Base-by-base conservation (phyloP, 306 rosid genomes). In the Cyamopsis tetragonoloba region DNA sequence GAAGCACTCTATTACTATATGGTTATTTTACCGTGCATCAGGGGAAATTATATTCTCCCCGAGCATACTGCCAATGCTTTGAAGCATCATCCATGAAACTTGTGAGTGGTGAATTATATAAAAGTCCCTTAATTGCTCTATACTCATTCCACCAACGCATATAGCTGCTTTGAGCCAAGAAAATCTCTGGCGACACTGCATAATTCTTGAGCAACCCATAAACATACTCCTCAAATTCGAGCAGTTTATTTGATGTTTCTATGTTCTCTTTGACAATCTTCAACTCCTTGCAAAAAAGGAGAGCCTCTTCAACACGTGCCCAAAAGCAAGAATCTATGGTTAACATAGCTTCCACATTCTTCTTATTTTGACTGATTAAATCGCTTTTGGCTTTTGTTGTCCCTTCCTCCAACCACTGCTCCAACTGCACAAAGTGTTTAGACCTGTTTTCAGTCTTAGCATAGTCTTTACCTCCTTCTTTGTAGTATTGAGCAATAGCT, bases 311-410 rank as follows among this genome's bases (percentile, higher is more conserved):
- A 22, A 88, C 89, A 4, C 10, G 55, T 3, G 81, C 88, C 91
- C 89, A 88, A 53, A 82, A 90, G 71, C 89, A 84, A n/a, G 96
- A 85, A 74, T 87, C 96, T 30, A 73, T 26, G 0, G 83, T 86
- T 31, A 81, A 70, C 47, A 53, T 73, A 34, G 51, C 48, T 14
- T 68, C 42, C 46, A 82, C 81, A 0, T 27, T 43, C 27, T 68
- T 54, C 17, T 5, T 77, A 24, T 71, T 76, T 14, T n/a, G 3
- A 1, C 22, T 62, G 9, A 31, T 75, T n/a, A n/a, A n/a, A n/a
- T n/a, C 69, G 17, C 44, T 71, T 32, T 14, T 9, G 7, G 13
- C 12, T 0, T 7, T 30, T 13, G 10, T 3, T 5, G 9, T 17
- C 0, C 15, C 64, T n/a, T 60, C 60, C 1, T 47, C 2, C 27